phyloP scores from a whole-genome alignment of 2,329 filamentous ascomycete genomes.

The Teratosphaeria viscida region DNA sequence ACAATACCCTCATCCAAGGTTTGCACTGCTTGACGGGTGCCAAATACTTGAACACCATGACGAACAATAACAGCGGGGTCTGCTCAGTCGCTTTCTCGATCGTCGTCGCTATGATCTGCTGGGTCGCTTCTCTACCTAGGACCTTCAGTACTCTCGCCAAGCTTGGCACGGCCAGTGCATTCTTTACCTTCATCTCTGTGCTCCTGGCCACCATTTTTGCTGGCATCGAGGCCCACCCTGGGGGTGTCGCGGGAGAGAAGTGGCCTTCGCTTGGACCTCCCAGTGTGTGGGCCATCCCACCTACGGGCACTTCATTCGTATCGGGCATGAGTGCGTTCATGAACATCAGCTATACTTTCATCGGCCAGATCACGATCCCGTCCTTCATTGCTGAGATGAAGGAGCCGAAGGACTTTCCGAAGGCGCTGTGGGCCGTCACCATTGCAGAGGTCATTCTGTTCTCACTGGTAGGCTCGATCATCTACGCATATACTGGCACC shows the following conservation, averaged over 20 bases:
- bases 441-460: conserved; percentile 82
- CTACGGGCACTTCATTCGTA: conserved; percentile 66
- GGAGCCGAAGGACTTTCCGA: conserved; percentile 71
- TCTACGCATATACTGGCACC: conserved; percentile 80
- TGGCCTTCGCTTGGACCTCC: conserved; percentile 45
- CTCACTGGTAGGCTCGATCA: conserved; percentile 65
- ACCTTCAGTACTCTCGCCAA: conserved; percentile 75
- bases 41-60: conserved; percentile 85
- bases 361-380: conserved; percentile 86
- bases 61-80: conserved; percentile 45
- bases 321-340: conserved; percentile 77
- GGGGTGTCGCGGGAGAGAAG: conserved; percentile 40
- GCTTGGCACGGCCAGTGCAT: conserved; percentile 66
- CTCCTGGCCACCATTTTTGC: conserved; percentile 74
- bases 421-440: conserved; percentile 83
- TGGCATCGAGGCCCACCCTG: conserved; percentile 63
- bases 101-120: conserved; percentile 65
- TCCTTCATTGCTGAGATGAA: conserved; percentile 96
- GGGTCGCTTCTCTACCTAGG: conserved; percentile 68
- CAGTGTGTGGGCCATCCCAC: conserved; percentile 57
- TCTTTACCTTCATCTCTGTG: conserved; percentile 86
- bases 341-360: conserved; percentile 94
- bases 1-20: conserved; percentile 82
- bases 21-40: conserved; percentile 77
- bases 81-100: conserved; percentile 75